Evolutionary conservation across 495 filamentous ascomycete genomes (phyloP), one percentile per base, ranked within the genome.

Genomic region (Aspergillus nidulans): DNA sequence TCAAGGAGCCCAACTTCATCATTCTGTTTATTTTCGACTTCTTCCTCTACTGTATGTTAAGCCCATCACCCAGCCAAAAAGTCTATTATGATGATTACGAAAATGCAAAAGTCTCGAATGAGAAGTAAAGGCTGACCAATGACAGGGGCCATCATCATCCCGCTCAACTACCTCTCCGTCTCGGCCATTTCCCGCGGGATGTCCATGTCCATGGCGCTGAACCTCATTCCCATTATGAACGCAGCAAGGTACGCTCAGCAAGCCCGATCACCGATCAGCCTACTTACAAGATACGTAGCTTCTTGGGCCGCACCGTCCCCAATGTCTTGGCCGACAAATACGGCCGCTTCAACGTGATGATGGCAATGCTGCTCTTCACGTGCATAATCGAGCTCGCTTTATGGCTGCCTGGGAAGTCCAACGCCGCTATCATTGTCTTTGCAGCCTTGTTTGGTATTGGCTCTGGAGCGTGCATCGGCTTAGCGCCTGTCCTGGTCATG

Each of bases 341-440:
- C 32, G 88, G 88, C 1, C 77, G 81, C 18, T 89, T 79, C 73
- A 91, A 90, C 63, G 69, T 79, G 1, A 81, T 86, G 70, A 73
- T 87, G 26, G 70, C 73, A 1, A 60, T 63, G 0, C 65, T 69
- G 30, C 84, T 28, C 26, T 28, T 28, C 26, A 28, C 5, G 5
- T 5, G 4, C 5, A 28, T 28, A 4, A 28, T 28, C 9, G 26
- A 5, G 5, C 26, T 28, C 26, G 26, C 26, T 5, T 9, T 28
- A 4, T 28, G 26, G 26, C 26, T 28, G 9, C 26, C 26, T 5
- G 26, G 26, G 5, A 4, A 9, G 5, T 5, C 5, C 26, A 9
- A 81, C 28, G 80, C 75, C 0, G 71, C 83, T 3, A 77, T 79
- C 34, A 81, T 91, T 42, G 66, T 78, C 19, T 88, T 83, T 63